Evolutionary conservation across 1,284 basidiomycete genomes (phyloP), one percentile per base, ranked within the genome.

Genomic region (Porphyrellus sp.): DNA sequence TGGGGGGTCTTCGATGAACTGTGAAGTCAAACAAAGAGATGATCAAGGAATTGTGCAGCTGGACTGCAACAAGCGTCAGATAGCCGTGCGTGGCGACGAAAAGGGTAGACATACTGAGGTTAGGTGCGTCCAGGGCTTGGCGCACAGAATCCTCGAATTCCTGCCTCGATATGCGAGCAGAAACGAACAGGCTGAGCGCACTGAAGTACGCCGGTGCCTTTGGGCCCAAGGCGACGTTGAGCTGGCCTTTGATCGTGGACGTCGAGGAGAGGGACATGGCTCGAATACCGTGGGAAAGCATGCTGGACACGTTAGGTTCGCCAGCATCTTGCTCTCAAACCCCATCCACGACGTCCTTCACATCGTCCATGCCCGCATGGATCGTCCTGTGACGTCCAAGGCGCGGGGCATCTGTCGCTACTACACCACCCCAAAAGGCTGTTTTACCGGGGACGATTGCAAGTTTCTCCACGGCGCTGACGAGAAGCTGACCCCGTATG

Each of bases 21-120:
- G 88, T 87, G 20, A 85, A 84, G 63, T 89, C 87, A 57, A 91
- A 87, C 12, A 91, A 69, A 4, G 89, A 89, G 34, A 90, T 88
- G 42, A 91, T 82, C 25, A 91, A 75, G 4, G 88, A 81, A 68
- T 91, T 91, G 63, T 91, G 89, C 3, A 91, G 72, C 66, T 88
- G 85, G 28, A 90, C 86, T 87, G 59, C 23, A 49, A 24, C 41
- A 18, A 28, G 33, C 21, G 13, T 59, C 41, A 62, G 55, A 50
- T 38, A 11, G 24, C 24, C n/a, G 27, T 46, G 40, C 42, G 46
- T 20, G 53, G 20, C 27, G 53, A 37, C 33, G 34, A 16, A 25
- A 38, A 12, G 24, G 35, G 21, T 11, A 27, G 49, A 62, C 74
- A 56, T 56, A 85, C 85, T 73, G 23, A 90, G 77, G 51, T 77